A percentile compares a stretch with the other conserved stretches of the same genome.
phyloP scores from a whole-genome alignment of 495 filamentous ascomycete species.

The Trypethelium eluteriae region DNA sequence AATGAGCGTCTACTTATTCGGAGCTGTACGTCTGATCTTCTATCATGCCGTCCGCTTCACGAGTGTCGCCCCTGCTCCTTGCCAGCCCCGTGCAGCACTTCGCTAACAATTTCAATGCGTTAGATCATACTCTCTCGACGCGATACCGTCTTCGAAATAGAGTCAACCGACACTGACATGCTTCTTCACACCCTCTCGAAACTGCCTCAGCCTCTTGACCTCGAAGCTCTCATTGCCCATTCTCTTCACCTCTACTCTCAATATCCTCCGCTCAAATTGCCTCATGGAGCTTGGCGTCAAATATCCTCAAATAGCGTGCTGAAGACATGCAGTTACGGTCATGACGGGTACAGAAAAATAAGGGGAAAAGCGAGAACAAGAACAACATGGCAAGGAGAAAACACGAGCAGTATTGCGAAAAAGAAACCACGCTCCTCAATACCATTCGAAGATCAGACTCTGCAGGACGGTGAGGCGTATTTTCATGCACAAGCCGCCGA shows the following conservation, averaged over 20 bases:
- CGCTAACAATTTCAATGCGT: background rate
- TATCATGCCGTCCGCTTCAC: background rate
- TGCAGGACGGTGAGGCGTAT: conserved; percentile 53
- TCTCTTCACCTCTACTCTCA: conserved; percentile 54
- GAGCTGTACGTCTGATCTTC: conserved; percentile 38
- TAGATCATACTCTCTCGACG: conserved; percentile 71
- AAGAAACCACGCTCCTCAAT: conserved; percentile 42
- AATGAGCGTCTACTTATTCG: conserved; percentile 84
- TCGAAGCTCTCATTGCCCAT: conserved; percentile 64
- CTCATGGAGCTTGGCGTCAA: conserved; percentile 53
- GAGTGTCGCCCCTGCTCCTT: background rate
- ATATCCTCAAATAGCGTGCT: conserved; percentile 73
- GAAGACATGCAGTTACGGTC: conserved; percentile 48
- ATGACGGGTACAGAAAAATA: background rate
- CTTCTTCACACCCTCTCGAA: conserved; percentile 82
- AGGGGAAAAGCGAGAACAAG: too few species aligned
- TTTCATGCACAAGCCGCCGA: conserved; percentile 65
- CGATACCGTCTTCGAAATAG: conserved; percentile 72
- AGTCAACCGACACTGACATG: conserved; percentile 85
- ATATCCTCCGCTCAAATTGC: conserved; percentile 67
- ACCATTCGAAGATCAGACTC: conserved; percentile 38
- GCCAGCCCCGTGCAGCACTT: background rate
- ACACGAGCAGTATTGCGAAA: background rate
- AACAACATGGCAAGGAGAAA: background rate
- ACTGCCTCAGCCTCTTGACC: conserved; percentile 72